Percentiles rank a stretch among this genome's conserved stretches.
These are phyloP conservation scores for Microbotryomycetes sp. DNA, from an alignment of 1,284 basidiomycete species.

Conservation along the genomic window DNA sequence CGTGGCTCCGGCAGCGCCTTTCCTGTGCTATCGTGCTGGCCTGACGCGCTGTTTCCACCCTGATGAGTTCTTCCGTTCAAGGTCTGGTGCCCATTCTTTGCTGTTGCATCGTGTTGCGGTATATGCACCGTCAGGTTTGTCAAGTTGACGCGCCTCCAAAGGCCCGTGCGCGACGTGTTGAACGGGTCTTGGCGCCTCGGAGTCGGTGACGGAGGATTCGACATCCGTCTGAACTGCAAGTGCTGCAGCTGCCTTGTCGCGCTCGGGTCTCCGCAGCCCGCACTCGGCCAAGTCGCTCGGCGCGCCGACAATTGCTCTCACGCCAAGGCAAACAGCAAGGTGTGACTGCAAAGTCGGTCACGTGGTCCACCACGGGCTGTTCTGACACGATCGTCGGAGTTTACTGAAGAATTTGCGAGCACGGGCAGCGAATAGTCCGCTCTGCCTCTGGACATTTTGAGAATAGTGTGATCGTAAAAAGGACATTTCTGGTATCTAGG, in stretches of 20 bases:
- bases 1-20: constrained; percentile 37
- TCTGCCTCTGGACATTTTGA: too few relatives aligned
- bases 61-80: too few relatives aligned
- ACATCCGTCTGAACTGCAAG: not conserved
- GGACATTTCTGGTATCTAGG: too few relatives aligned
- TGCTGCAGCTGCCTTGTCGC: not conserved
- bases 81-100: too few relatives aligned
- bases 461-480: too few relatives aligned
- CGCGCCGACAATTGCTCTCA: not conserved
- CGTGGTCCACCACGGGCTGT: too few relatives aligned
- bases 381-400: too few relatives aligned
- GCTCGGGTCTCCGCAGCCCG: not conserved
- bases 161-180: not conserved
- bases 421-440: too few relatives aligned
- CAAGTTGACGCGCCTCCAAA: not conserved
- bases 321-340: not conserved
- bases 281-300: not conserved
- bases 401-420: too few relatives aligned
- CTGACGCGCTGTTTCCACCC: too few relatives aligned
- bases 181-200: not conserved
- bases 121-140: constrained; percentile 21
- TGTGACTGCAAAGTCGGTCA: too few relatives aligned
- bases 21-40: not conserved
- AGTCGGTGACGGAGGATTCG: not conserved
- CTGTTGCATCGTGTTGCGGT: too few relatives aligned